Base-by-base conservation (phyloP, 2,329 filamentous ascomycete genomes). In the Curvularia spicifera region DNA sequence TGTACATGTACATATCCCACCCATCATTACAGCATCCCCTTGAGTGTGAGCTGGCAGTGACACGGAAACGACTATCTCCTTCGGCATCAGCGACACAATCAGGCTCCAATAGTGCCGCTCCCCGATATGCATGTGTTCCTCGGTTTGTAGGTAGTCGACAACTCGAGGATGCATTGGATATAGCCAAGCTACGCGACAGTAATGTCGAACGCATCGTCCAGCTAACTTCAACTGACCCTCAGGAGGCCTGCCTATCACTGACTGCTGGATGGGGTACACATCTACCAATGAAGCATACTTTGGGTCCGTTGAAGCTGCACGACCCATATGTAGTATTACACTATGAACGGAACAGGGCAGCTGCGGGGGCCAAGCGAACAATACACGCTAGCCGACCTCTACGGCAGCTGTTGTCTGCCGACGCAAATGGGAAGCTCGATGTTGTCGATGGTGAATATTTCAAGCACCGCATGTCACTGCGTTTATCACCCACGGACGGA, bases 1-100 rank as follows among this genome's bases (percentile, higher is more conserved):
- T 77, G 12, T 77, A 72, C 55, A 39, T 78, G 13, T 77, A 78
- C 58, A 74, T 78, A 47, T 66, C 72, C 24, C 72, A 78, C 53
- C 57, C 68, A 10, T 71, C 75, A 22, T 60, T 74, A 24, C 60
- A 65, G 42, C 60, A 70, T 35, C 75, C 75, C 2, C 56, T 78
- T 1, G 74, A 78, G 43, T 72, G 73, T 44, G 76, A 78, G 46
- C 65, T 78, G 20, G 68, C 71, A 9, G 69, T 78, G 22, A 71
- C 71, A 3, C 68, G 74, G n/a, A 76, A 73, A 61, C 65, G 74
- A 15, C 59, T 77, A 15, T 69, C 74, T 6, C 67, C 70, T 0
- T 62, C 69, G 13, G 68, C 67, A 40, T 73, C 72, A 9, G 68
- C 69, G 28, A 66, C 67, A 9, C 71, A 72, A 24, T 65, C 68